These are phyloP conservation scores for Oryza rufipogon DNA, from an alignment of 176 grass and related monocot species.

Conservation along the genomic window DNA sequence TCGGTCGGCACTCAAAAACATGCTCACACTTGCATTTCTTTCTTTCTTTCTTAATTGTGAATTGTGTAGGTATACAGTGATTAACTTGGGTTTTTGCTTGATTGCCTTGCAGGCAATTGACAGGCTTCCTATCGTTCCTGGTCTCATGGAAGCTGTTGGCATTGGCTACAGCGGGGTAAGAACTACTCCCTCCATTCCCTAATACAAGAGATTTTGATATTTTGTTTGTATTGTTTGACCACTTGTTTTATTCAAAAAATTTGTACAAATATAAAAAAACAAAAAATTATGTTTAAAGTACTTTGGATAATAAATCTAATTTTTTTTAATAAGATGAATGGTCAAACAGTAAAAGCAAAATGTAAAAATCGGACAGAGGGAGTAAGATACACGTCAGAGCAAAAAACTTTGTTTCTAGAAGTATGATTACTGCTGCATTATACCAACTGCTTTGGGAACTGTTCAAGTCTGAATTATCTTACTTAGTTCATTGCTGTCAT, in stretches of 20 bases:
- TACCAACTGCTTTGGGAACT: not conserved
- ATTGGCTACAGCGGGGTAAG: slow-evolving; percentile 89
- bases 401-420: not conserved
- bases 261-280: too few relatives aligned
- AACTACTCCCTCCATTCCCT: too few relatives aligned
- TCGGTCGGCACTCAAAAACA: slow-evolving; percentile 51
- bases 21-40: not conserved
- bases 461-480: not conserved
- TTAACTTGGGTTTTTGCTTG: not conserved
- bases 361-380: too few relatives aligned
- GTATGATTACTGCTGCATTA: not conserved
- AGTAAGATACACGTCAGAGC: not conserved
- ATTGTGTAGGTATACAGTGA: not conserved
- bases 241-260: too few relatives aligned
- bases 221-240: too few relatives aligned
- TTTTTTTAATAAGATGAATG: too few relatives aligned
- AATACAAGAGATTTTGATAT: too few relatives aligned
- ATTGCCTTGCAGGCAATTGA: slow-evolving; percentile 72
- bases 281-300: too few relatives aligned
- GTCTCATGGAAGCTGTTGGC: slow-evolving; percentile 79
- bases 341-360: too few relatives aligned
- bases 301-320: too few relatives aligned
- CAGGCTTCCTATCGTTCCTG: slow-evolving; percentile 84
- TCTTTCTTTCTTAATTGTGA: too few relatives aligned
- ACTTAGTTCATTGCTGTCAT: not conserved